Conservation (phyloP, 1,284 basidiomycete species). For the Porogramme epimiltina region DNA sequence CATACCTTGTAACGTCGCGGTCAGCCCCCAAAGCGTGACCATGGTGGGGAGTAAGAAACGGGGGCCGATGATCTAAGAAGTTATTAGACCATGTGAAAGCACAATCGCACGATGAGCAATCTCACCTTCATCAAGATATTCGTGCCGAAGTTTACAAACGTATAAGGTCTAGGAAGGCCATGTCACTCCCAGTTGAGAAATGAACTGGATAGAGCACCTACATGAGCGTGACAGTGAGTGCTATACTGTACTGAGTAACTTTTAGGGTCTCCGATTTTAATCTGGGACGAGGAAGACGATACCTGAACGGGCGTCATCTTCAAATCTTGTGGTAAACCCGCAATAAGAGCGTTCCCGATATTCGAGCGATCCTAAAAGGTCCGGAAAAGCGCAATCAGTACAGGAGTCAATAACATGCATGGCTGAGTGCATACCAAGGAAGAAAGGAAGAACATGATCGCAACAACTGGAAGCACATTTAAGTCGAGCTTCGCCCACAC, state of each 20-base stretch:
- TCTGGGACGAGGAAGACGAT: not conserved
- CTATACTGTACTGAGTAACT: not conserved
- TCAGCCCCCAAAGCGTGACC: not conserved
- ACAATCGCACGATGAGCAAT: not conserved
- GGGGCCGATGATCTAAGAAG: not conserved
- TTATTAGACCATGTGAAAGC: constrained; percentile 1
- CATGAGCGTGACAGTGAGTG: not conserved
- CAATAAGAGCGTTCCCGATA: not conserved
- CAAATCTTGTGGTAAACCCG: not conserved
- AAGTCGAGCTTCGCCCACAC: constrained; percentile 22
- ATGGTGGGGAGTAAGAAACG: not conserved
- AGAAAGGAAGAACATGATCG: constrained; percentile 22
- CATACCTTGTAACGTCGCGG: not conserved
- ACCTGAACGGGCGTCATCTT: not conserved
- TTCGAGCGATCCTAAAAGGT: not conserved
- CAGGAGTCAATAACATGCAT: too few relatives aligned
- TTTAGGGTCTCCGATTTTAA: not conserved
- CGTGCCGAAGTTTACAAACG: constrained; percentile 58
- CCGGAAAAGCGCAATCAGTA: not conserved
- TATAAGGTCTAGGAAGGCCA: constrained; percentile 51
- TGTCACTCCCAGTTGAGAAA: not conserved
- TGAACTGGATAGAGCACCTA: not conserved
- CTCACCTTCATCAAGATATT: constrained; percentile 56
- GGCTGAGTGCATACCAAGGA: constrained; percentile 16
- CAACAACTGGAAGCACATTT: constrained; percentile 15